Evolutionary conservation across 495 filamentous ascomycete genomes (phyloP).

Genomic region (Penicillium goetzii): DNA sequence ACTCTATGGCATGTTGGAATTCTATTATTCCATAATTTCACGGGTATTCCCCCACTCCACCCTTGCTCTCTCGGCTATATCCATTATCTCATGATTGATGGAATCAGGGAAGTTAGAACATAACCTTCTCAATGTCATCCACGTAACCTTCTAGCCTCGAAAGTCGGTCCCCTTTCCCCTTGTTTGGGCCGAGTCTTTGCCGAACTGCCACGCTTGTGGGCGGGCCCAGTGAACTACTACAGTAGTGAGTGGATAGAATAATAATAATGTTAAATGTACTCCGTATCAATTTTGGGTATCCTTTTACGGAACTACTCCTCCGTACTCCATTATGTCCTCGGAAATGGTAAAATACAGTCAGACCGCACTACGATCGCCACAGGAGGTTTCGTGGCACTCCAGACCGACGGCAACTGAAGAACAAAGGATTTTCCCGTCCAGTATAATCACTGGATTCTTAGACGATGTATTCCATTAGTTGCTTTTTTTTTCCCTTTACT

Average conservation of each 20-base stretch:
- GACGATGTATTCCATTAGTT: too few relatives aligned
- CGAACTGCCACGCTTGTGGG: conserved; percentile 6
- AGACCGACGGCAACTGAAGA: not conserved
- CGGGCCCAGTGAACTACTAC: not conserved
- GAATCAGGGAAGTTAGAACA: not conserved
- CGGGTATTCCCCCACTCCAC: not conserved
- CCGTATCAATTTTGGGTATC: not conserved
- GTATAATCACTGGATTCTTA: too few relatives aligned
- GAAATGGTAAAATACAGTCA: not conserved
- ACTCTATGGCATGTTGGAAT: not conserved
- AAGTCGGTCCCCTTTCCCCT: not conserved
- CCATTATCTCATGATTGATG: not conserved
- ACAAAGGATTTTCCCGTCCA: too few relatives aligned
- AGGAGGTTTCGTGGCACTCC: not conserved
- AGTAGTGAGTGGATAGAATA: not conserved
- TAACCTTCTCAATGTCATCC: too few relatives aligned
- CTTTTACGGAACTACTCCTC: not conserved
- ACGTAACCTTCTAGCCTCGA: too few relatives aligned
- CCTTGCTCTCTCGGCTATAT: conserved; percentile 1
- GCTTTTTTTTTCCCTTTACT: too few relatives aligned
- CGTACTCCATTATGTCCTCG: not conserved
- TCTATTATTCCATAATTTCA: not conserved
- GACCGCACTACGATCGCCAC: not conserved
- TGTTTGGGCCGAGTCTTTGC: conserved; percentile 7
- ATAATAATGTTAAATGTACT: not conserved